Evolutionary conservation across 148 eudicot genomes (phyloP), one percentile per base, ranked within the genome.

Genomic region (Nyssa sinensis): DNA sequence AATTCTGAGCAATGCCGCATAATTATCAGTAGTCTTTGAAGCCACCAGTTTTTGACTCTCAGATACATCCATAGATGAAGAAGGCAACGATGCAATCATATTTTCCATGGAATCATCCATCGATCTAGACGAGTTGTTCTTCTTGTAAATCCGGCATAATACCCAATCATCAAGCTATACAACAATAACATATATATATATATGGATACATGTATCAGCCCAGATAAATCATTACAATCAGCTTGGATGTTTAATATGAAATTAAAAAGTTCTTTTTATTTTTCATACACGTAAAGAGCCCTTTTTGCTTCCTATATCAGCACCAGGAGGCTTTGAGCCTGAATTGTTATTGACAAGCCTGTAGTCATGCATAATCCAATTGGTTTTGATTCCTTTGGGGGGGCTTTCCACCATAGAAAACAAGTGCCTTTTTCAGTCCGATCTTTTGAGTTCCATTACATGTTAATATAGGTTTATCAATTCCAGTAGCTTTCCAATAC

Each of bases 341-440:
- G 71, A 66, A 66, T 75, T 83, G 29, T 82, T 78, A 34, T 71
- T 86, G 10, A 78, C 65, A 19, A 87, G 84, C 16, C 90, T 74
- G 32, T 84, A 87, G 68, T 87, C 90, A 72, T 87, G 90, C 90
- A 87, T 87, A 73, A 87, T 87, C 90, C 90, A 87, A n/a, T 87
- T 87, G 62, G 86, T 87, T 31, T 87, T 87, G 37, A 84, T 41
- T 17, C 90, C 90, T 75, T 78, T 87, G 1, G 88, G 90, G n/a
- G 9, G 90, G 88, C 65, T 84, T 84, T 8, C 90, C 90, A 14
- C 84, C 78, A 66, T 87, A 87, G 79, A 87, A 87, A 63, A 88
- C 91, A 9, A 88, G 80, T 3, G 91, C 88, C 34, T 88, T 88
- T 69, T 88, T 88, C 21, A 88, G 81, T 2, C 91, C 91, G 28